Percentiles rank a stretch among this genome's conserved stretches.
Conservation (phyloP, 129 eudicot species). For the Oenanthe sinensis region DNA sequence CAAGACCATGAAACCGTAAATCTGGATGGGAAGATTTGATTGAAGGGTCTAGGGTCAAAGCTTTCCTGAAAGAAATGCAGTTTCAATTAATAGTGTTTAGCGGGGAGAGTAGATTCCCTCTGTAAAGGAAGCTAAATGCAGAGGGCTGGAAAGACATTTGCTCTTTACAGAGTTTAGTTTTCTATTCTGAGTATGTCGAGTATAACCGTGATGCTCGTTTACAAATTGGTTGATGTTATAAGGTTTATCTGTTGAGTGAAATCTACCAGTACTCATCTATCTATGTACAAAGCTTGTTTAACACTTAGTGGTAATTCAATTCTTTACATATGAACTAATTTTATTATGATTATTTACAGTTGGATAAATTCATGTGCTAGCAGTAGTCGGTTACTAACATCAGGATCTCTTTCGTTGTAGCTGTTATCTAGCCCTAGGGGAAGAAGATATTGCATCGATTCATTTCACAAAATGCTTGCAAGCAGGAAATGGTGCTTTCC, state of each 20-base stretch:
- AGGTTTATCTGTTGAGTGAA: background rate
- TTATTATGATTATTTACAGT: background rate
- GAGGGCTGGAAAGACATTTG: background rate
- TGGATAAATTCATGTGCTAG: background rate
- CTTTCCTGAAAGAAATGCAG: background rate
- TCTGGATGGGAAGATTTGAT: no score
- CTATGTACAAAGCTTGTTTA: background rate
- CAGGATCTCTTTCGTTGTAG: constrained; percentile 23
- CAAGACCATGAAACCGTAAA: background rate
- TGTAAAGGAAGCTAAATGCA: background rate
- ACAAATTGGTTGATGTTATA: background rate
- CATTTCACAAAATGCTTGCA: constrained; percentile 67
- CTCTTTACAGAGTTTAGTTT: background rate
- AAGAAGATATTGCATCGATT: constrained; percentile 59
- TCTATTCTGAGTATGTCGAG: background rate
- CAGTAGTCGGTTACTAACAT: background rate
- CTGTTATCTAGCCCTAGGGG: constrained; percentile 92
- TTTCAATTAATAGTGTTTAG: no score
- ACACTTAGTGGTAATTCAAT: background rate
- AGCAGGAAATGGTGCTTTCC: constrained; percentile 35
- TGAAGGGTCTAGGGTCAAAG: background rate
- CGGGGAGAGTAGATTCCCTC: no score
- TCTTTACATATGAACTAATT: background rate
- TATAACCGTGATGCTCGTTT: background rate
- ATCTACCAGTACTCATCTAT: background rate